Evolutionary conservation across 164 flowering plant species (phyloP), one percentile per base, ranked within the genome.

Genomic region (Vitis rupestris): DNA sequence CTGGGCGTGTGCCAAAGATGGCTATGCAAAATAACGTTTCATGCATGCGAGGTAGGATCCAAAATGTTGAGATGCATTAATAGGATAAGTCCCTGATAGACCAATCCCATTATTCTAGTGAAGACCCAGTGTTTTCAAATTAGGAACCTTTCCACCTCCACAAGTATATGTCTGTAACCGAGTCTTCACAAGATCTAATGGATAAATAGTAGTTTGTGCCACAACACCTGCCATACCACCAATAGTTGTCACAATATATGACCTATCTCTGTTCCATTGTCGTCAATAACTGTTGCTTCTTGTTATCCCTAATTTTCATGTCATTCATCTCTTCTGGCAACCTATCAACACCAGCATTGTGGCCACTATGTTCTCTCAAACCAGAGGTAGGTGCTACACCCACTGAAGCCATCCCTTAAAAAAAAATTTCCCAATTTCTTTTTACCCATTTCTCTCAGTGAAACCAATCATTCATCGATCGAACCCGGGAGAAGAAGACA

Each of bases 201-300:
- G 98, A 68, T 93, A 95, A 69, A 95, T 88, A 62, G 90, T 84
- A 69, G 97, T 85, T 67, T 93, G 98, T 30, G 97, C 98, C 61
- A 95, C 87, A 15, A 98, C 99, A 77, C 99, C 99, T 3, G 98
- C 98, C 68, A 85, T 16, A 52, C 98, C 99, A 67, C 98, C 99
- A 49, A 98, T 87, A 64, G 87, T 64, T 15, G 88, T 86, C 62
- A 86, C 90, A 49, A 86, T 71, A 86, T 84, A 78, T 86, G 88
- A 44, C 90, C 90, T 30, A 85, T 77, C 85, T 86, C 90, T 52
- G 90, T 82, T 9, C 87, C 85, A 77, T 84, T 83, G 9, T 84
- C 88, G 72, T 81, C 83, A 57, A 85, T 84, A 63, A 86, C 66
- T 9, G 84, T 67, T 14, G 90, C 79, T 71, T 86, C 90, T 81